Evolutionary conservation across 2,329 filamentous ascomycete species (phyloP), one percentile per base, ranked within the genome.

Genomic region (Exophiala sideris): DNA sequence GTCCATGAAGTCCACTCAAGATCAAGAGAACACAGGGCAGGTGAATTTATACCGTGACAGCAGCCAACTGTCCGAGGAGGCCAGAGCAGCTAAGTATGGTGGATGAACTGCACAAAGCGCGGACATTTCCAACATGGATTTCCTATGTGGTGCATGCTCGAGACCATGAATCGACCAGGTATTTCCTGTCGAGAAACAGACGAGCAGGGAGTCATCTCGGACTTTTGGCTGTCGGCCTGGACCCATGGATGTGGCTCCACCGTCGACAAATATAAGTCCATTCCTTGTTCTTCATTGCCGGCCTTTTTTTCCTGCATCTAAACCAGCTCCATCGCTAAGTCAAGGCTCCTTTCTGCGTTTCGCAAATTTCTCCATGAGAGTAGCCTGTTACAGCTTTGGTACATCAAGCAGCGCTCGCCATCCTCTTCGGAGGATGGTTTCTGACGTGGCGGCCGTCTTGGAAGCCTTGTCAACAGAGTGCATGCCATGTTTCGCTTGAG

Each of bases 301-400:
- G 24, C 24, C 5, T 8, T 29, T 8, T 29, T 29, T 5, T 49
- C 42, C 42, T 51, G 58, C 42, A 39, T 16, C 29, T 48, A 59
- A 48, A 48, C 58, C 61, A 61, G 66, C 70, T 66, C 67, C 68
- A 73, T 78, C 81, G 91, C 94, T 90, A 95, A 94, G 92, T 95
- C 88, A 89, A 87, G 86, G 78, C 83, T 78, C 79, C 82, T 82
- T 84, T 85, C 77, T 75, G 76, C 83, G 80, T 76, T 75, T 66
- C 70, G 70, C 24, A 77, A 72, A 74, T 79, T 76, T 70, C 73
- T 79, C 71, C 85, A 94, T 89, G 87, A 86, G 85, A 83, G 79
- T 76, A 75, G 82, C 89, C 91, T 95, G 94, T 99, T 99, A 99
- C 89, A 90, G 87, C 87, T 84, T 89, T 96, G 94, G 94, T 86